Evolutionary conservation across 805 yeast species (phyloP), one percentile per base, ranked within the genome.

Genomic region (Cyberlindnera lachancei): DNA sequence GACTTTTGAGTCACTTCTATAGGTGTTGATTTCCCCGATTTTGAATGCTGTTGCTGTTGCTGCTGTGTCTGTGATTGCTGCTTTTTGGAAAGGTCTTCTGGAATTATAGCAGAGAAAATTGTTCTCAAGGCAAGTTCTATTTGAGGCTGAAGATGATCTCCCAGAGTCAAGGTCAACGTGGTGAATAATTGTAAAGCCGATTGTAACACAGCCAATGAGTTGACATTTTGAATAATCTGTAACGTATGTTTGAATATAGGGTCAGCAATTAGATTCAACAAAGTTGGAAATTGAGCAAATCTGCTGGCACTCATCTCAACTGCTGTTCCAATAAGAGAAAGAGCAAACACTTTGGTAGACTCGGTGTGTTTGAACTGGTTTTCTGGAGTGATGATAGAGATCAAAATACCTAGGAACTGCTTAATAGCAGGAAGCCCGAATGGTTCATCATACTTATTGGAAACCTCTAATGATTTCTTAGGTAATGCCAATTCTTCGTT

Each of bases 321-420:
- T 1, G 94, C 81, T 1, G 80, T 78, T 34, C 76, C 78, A 25
- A 92, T 65, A 25, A 90, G 68, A 18, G 79, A 70, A 23, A 92
- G 59, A 1, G 95, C 92, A 59, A 90, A 75, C 11, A 84, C 79
- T 35, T 95, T 72, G 0, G 96, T 79, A 18, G 85, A 70, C 53
- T 90, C 96, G 40, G 90, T 83, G 48, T 86, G 92, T 47, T 83
- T 86, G 47, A 74, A 73, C 50, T 81, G 85, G 46, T 85, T 82
- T 22, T 79, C 74, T 0, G 95, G 94, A 9, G 92, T 77, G 21
- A 88, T 66, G 56, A 88, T 74, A 2, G 92, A 80, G 11, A 86
- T 71, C 25, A 90, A 65, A 23, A 85, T 77, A 10, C 79, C 77
- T 42, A 87, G 56, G 44, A 79, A 81, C 47, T 85, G 94, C 44